Evolutionary conservation across 352 stramenopile genomes (phyloP), one percentile per base, ranked within the genome.

Genomic region (Elongisporangium prolatum): DNA sequence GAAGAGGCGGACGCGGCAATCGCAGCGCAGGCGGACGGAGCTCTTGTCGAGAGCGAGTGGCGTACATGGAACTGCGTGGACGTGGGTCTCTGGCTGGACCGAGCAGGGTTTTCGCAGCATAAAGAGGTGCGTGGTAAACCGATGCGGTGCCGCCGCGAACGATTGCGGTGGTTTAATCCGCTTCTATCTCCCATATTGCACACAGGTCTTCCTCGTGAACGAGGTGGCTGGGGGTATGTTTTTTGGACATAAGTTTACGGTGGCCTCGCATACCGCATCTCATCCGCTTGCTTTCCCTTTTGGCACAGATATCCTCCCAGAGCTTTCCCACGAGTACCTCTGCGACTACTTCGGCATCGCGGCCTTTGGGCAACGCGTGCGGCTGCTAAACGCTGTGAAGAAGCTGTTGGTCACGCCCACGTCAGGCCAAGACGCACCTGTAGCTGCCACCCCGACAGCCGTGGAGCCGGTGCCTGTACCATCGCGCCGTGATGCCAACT

Each of bases 301-400:
- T 14, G 22, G 8, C 7, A 17, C 38, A 84, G 71, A 74, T 56
- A 80, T 89, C 50, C 64, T 91, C 21, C 71, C 75, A 13, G 78
- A 84, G 60, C 64, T 91, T 52, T 77, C 74, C 34, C 77, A 82
- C 47, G 76, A 88, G 53, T 71, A 84, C 25, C 63, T 91, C 38
- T 79, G 80, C 50, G 77, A 85, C 48, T 78, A 89, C 48, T 60
- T 91, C 20, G 77, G 77, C 55, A 80, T 91, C 63, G 52, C 66
- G 28, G 75, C 76, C 10, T 87, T 88, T 37, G 78, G 78, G 16
- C 76, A 84, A 50, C 81, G 78, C 59, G 68, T 84, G 54, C 77
- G 75, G 48, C 78, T 91, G 48, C 52, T 74, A 18, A 79, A 85
- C 48, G 73, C 69, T 40, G 74, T 91, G 52, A 70, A 91, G 50